Evolutionary conservation across 768 basidiomycete species (phyloP).

Genomic region (Amylocystis lapponica): DNA sequence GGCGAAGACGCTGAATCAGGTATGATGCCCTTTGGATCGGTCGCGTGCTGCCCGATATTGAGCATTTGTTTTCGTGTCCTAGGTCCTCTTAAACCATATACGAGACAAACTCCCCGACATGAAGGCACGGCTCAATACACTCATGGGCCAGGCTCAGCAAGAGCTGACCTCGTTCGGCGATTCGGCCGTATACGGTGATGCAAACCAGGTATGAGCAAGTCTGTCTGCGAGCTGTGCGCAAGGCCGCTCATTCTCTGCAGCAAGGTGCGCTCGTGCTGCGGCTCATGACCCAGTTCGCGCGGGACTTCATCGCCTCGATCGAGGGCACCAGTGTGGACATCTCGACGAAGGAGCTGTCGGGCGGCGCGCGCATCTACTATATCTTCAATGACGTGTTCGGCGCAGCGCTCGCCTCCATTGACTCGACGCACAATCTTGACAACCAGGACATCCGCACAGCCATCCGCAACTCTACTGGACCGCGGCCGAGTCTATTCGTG

Average conservation of each 20-base stretch:
- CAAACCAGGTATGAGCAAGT: slow-evolving; percentile 54
- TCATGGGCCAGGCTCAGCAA: slow-evolving; percentile 99
- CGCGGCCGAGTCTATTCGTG: slow-evolving; percentile 91
- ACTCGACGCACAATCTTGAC: slow-evolving; percentile 87
- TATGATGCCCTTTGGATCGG: slow-evolving; percentile 35
- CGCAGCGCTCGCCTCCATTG: slow-evolving; percentile 81
- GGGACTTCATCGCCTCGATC: slow-evolving; percentile 94
- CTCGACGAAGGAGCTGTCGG: slow-evolving; percentile 96
- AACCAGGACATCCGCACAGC: slow-evolving; percentile 96
- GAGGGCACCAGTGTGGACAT: slow-evolving; percentile 96
- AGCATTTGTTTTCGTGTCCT: not conserved
- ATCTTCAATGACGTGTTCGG: slow-evolving; percentile 99
- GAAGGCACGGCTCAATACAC: slow-evolving; percentile 95
- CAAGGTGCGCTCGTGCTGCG: slow-evolving; percentile 88
- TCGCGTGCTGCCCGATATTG: too few species aligned
- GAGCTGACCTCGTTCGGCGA: slow-evolving; percentile 97
- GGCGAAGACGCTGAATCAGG: slow-evolving; percentile 91
- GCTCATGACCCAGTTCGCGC: slow-evolving; percentile 97
- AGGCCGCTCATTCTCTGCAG: slow-evolving; percentile 27
- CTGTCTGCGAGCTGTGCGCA: slow-evolving; percentile 10
- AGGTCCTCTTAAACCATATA: slow-evolving; percentile 96
- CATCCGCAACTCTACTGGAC: slow-evolving; percentile 97
- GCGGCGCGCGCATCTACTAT: slow-evolving; percentile 97
- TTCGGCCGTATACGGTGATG: slow-evolving; percentile 85
- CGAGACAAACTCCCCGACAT: slow-evolving; percentile 98